Conservation (phyloP, 768 basidiomycete genomes). For the Gymnopilus dilepis region DNA sequence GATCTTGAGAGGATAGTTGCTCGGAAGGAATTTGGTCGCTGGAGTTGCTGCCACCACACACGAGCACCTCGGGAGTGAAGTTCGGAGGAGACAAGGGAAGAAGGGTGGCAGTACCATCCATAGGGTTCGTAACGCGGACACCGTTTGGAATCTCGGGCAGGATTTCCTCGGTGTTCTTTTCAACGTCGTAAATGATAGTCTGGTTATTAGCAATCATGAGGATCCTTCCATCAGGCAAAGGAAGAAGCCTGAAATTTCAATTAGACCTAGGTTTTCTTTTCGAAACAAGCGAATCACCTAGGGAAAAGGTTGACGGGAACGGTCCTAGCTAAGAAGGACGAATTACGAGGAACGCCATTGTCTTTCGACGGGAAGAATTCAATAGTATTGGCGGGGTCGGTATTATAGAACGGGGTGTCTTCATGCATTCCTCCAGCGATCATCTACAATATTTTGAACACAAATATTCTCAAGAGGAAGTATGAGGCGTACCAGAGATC, state of each 20-base stretch:
- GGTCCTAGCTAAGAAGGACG: slow-evolving; percentile 30
- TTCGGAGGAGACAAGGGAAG: slow-evolving; percentile 39
- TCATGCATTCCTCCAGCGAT: slow-evolving; percentile 34
- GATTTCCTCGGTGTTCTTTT: slow-evolving; percentile 37
- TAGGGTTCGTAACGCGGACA: slow-evolving; percentile 46
- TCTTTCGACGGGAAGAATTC: slow-evolving; percentile 48
- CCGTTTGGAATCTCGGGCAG: slow-evolving; percentile 49
- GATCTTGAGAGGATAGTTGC: slow-evolving; percentile 40
- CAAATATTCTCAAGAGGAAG: not conserved
- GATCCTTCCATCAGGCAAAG: slow-evolving; percentile 45
- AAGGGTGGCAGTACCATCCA: slow-evolving; percentile 39
- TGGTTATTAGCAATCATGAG: slow-evolving; percentile 46
- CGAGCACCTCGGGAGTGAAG: slow-evolving; percentile 48
- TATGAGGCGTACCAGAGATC: slow-evolving; percentile 34
- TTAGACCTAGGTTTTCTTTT: not conserved
- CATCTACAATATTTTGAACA: slow-evolving; percentile 27
- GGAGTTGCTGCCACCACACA: slow-evolving; percentile 48
- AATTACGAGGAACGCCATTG: slow-evolving; percentile 35
- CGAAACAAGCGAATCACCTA: slow-evolving; percentile 25
- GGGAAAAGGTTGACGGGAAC: slow-evolving; percentile 35
- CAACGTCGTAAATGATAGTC: slow-evolving; percentile 34
- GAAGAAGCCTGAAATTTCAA: slow-evolving; percentile 25
- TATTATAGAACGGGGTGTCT: slow-evolving; percentile 63
- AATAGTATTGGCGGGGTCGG: slow-evolving; percentile 51
- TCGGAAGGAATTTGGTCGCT: slow-evolving; percentile 30